A percentile compares a stretch with the other conserved stretches of the same genome.
Evolutionary conservation across 176 grass and related monocot species (phyloP).

Genomic region (Musa schizocarpa): DNA sequence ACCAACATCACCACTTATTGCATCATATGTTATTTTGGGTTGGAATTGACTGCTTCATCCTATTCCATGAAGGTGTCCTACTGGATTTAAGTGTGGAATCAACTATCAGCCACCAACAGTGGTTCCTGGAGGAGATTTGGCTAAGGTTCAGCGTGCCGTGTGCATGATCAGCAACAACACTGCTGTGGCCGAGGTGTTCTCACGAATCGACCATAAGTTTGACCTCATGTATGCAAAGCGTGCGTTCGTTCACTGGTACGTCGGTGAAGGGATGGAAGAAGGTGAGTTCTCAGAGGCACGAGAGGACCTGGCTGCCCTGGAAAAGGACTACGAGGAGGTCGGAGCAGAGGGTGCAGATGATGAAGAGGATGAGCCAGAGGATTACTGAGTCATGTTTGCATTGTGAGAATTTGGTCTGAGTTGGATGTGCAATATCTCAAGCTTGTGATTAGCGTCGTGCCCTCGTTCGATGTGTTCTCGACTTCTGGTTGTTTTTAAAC

Average conservation of each 20-base stretch:
- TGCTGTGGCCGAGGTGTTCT: slow-evolving; percentile 75
- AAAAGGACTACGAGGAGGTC: slow-evolving; percentile 85
- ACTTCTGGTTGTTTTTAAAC: neutral
- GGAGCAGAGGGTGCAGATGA: slow-evolving; percentile 69
- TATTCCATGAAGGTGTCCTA: slow-evolving; percentile 48
- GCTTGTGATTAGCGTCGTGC: neutral
- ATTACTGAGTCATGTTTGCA: slow-evolving; percentile 37
- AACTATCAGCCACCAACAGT: slow-evolving; percentile 86
- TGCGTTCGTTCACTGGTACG: slow-evolving; percentile 85
- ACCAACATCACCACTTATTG: neutral
- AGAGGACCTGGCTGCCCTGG: slow-evolving; percentile 77
- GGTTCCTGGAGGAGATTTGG: slow-evolving; percentile 73
- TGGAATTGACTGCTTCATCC: slow-evolving; percentile 11
- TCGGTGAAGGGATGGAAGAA: slow-evolving; percentile 84
- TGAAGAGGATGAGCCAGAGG: slow-evolving; percentile 52
- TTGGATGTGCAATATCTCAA: neutral
- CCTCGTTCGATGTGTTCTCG: neutral
- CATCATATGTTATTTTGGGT: neutral
- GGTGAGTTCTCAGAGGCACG: slow-evolving; percentile 81
- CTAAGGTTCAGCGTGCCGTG: slow-evolving; percentile 77
- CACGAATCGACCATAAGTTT: slow-evolving; percentile 84
- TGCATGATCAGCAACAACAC: slow-evolving; percentile 99
- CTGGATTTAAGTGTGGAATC: slow-evolving; percentile 87
- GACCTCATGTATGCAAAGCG: slow-evolving; percentile 84
- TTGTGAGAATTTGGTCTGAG: neutral